phyloP scores from a whole-genome alignment of 768 basidiomycete species.

The Lentinula boryana region DNA sequence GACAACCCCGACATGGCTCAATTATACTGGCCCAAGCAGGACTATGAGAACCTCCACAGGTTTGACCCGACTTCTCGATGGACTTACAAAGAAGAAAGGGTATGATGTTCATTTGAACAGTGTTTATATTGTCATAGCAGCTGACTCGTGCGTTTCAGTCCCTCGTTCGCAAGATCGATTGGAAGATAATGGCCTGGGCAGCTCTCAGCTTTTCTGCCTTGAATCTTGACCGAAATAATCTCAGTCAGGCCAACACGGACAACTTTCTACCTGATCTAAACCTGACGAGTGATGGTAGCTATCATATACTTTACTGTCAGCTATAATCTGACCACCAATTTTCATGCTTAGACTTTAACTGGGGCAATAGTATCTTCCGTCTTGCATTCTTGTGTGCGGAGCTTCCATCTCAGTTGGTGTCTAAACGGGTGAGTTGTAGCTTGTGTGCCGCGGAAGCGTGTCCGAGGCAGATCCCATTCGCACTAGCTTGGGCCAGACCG shows the following conservation, averaged over 20 bases:
- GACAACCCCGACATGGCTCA: conserved; percentile 41
- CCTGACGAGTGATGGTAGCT: conserved; percentile 40
- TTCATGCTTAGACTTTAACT: conserved; percentile 40
- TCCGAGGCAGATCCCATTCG: background rate
- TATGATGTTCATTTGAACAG: conserved; percentile 10
- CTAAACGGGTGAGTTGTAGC: conserved; percentile 39
- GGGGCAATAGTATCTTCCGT: conserved; percentile 49
- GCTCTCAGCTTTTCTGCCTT: conserved; percentile 52
- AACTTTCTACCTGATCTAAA: conserved; percentile 51
- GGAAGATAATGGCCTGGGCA: conserved; percentile 55
- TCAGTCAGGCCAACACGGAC: conserved; percentile 53
- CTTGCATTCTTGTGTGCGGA: conserved; percentile 49
- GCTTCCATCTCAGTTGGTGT: conserved; percentile 57
- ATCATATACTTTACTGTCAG: conserved; percentile 1
- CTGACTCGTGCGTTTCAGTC: conserved; percentile 20
- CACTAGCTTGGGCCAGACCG: conserved; percentile 52
- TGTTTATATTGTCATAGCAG: background rate
- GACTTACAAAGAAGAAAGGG: conserved; percentile 52
- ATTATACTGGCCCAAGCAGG: conserved; percentile 42
- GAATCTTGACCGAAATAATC: conserved; percentile 47
- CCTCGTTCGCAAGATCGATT: conserved; percentile 51
- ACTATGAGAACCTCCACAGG: conserved; percentile 51
- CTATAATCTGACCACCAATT: background rate
- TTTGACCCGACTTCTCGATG: conserved; percentile 55
- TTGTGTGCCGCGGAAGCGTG: background rate